phyloP scores from a whole-genome alignment of 2,329 filamentous ascomycete species.

The Coniochaeta pulveracea region DNA sequence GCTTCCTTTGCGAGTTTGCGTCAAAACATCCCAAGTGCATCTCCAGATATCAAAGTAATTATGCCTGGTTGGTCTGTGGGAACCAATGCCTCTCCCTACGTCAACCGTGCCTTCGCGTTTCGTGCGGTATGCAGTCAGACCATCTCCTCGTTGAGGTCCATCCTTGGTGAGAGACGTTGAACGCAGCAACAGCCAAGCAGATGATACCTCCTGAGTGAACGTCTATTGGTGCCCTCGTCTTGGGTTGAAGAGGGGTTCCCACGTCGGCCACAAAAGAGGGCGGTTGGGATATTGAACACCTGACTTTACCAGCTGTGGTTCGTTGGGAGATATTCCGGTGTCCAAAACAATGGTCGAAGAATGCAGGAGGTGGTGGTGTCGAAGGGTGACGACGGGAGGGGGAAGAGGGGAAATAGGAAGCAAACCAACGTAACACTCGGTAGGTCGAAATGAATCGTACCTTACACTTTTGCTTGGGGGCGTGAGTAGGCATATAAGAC shows the following conservation, averaged over 20 bases:
- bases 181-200: slow-evolving; percentile 3
- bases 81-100: too few species aligned
- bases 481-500: slow-evolving; percentile 1
- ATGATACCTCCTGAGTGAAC: slow-evolving; percentile 2
- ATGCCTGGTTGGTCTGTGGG: too few species aligned
- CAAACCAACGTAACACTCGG: background rate
- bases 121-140: too few species aligned
- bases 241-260: slow-evolving; percentile 2
- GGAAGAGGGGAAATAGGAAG: background rate
- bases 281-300: background rate
- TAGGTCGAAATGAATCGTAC: background rate
- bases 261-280: background rate
- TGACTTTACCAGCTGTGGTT: background rate
- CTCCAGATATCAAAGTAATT: too few species aligned
- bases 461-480: background rate
- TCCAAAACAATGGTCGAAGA: slow-evolving; percentile 2
- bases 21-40: too few species aligned
- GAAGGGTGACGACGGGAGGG: background rate
- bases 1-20: too few species aligned
- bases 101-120: too few species aligned
- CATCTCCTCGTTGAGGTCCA: too few species aligned
- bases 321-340: slow-evolving; percentile 1
- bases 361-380: background rate
- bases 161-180: too few species aligned
- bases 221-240: slow-evolving; percentile 4